Evolutionary conservation across 768 basidiomycete genomes (phyloP).

Genomic region (Suillus placidus): DNA sequence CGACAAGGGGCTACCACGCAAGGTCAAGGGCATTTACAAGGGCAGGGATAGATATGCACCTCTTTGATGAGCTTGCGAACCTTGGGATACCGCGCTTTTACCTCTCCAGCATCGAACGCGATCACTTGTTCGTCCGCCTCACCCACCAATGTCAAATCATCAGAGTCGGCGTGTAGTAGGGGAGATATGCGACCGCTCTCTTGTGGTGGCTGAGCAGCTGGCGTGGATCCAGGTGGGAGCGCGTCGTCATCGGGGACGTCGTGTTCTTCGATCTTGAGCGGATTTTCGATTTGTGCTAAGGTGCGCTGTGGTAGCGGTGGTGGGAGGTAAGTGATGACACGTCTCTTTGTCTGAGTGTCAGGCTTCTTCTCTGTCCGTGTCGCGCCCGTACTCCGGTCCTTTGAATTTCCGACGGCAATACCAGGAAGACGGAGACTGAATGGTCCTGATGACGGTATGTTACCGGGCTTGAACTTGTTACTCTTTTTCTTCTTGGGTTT

Average conservation of each 20-base stretch:
- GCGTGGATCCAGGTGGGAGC: background rate
- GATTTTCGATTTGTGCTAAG: background rate
- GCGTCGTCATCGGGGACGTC: background rate
- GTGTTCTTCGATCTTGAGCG: background rate
- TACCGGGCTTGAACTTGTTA: background rate
- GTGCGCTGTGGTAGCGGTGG: slow-evolving; percentile 19
- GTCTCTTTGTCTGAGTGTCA: slow-evolving; percentile 12
- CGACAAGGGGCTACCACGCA: background rate
- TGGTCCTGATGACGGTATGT: slow-evolving; percentile 21
- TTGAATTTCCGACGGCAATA: background rate
- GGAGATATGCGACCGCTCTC: slow-evolving; percentile 7
- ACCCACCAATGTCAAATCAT: slow-evolving; percentile 31
- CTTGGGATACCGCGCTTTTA: slow-evolving; percentile 22
- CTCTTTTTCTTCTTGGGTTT: slow-evolving; percentile 9
- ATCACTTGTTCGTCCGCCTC: slow-evolving; percentile 17
- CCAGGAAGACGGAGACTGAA: slow-evolving; percentile 29
- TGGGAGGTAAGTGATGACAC: slow-evolving; percentile 34
- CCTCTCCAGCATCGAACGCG: slow-evolving; percentile 22
- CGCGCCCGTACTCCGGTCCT: background rate
- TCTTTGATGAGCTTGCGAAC: slow-evolving; percentile 24
- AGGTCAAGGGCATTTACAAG: background rate
- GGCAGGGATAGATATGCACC: slow-evolving; percentile 21
- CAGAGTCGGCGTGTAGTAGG: slow-evolving; percentile 23
- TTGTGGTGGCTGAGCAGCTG: background rate
- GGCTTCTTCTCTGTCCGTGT: slow-evolving; percentile 4